Conservation (phyloP, 2,329 filamentous ascomycete species). For the Colletotrichum trifolii region DNA sequence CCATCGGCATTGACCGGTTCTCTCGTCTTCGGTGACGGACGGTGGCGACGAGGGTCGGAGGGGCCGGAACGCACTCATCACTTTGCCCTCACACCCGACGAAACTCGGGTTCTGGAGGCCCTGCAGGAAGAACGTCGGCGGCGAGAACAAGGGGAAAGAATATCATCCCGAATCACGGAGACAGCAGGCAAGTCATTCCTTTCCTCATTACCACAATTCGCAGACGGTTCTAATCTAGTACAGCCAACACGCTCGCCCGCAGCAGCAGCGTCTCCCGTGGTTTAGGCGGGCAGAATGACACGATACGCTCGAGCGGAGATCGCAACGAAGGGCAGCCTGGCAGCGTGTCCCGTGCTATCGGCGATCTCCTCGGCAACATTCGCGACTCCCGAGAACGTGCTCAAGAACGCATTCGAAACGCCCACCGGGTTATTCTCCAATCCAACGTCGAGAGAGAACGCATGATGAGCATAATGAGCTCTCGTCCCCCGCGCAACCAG, state of each 20-base stretch:
- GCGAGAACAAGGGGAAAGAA: conserved; percentile 50
- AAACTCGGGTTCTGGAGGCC: conserved; percentile 67
- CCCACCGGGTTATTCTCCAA: conserved; percentile 44
- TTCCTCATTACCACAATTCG: not conserved
- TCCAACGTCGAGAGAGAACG: conserved; percentile 28
- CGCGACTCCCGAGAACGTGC: conserved; percentile 50
- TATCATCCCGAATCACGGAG: conserved; percentile 34
- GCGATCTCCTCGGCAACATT: conserved; percentile 51
- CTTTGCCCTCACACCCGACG: conserved; percentile 63
- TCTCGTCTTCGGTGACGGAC: conserved; percentile 48
- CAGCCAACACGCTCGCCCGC: conserved; percentile 46
- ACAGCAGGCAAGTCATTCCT: conserved; percentile 20
- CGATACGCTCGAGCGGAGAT: conserved; percentile 13
- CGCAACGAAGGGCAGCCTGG: conserved; percentile 37
- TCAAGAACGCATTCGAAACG: conserved; percentile 47
- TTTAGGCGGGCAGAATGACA: conserved; percentile 32
- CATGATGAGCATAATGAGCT: conserved; percentile 21
- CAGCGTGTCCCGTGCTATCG: conserved; percentile 52
- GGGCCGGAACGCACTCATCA: conserved; percentile 41
- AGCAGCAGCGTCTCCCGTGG: conserved; percentile 44
- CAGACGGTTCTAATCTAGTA: conserved; percentile 40
- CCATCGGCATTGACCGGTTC: conserved; percentile 40
- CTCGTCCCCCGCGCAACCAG: conserved; percentile 24
- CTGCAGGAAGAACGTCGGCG: conserved; percentile 64
- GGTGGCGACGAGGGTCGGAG: conserved; percentile 29